These are phyloP conservation scores for Lactuca sativa DNA, from an alignment of 129 eudicot species.

Conservation along the genomic window DNA sequence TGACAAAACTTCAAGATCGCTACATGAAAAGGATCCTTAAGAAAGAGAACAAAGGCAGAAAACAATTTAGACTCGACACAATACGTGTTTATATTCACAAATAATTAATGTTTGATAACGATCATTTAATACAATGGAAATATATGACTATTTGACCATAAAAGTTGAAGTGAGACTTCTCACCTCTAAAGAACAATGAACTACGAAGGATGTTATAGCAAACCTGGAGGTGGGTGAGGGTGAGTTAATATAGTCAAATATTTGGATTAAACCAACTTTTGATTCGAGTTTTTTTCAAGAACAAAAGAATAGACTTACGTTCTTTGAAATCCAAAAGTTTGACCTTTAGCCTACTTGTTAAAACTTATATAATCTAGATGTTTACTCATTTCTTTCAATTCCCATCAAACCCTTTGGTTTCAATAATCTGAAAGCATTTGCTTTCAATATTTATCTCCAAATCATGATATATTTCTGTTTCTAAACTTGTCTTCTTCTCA, in stretches of 20 bases:
- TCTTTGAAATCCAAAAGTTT: constrained; percentile 35
- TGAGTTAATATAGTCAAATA: constrained; percentile 19
- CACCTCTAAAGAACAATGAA: constrained; percentile 14
- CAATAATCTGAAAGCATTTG: no score
- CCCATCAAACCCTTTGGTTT: background rate
- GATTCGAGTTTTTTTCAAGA: background rate
- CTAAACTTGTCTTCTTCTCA: background rate
- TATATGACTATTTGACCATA: background rate
- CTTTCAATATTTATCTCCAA: background rate
- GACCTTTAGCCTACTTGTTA: constrained; percentile 25
- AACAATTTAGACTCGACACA: background rate
- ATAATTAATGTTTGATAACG: constrained; percentile 2
- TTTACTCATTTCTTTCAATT: background rate
- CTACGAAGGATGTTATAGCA: background rate
- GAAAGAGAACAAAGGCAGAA: background rate
- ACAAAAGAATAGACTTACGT: constrained; percentile 20
- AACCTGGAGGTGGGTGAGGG: background rate
- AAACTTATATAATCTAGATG: constrained; percentile 35
- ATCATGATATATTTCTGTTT: background rate
- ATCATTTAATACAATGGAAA: constrained; percentile 16
- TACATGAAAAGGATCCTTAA: constrained; percentile 4
- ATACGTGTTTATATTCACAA: background rate
- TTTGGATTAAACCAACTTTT: constrained; percentile 18
- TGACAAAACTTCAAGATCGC: constrained; percentile 12
- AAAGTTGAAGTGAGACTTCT: background rate